phyloP scores from a whole-genome alignment of 2,329 filamentous ascomycete genomes.

The Microcera coccophila region DNA sequence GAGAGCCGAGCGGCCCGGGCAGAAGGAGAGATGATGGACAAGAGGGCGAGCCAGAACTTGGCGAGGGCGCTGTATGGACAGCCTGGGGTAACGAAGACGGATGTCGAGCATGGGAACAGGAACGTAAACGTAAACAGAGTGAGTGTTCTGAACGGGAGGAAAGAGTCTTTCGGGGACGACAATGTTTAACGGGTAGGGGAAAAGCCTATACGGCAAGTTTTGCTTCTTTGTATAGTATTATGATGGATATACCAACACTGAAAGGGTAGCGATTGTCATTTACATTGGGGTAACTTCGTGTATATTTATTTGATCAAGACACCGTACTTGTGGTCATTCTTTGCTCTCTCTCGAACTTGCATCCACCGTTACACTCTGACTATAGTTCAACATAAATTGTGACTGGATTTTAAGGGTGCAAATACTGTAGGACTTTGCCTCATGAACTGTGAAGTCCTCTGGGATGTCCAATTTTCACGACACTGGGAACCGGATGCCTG shows the following conservation, averaged over 20 bases:
- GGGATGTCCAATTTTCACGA: too few species aligned
- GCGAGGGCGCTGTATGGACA: slow-evolving; percentile 9
- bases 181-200: background rate
- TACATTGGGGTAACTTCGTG: background rate
- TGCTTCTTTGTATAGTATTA: background rate
- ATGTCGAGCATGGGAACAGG: slow-evolving; percentile 3
- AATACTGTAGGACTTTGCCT: too few species aligned
- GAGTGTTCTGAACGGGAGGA: background rate
- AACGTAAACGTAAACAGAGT: background rate
- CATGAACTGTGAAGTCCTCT: too few species aligned
- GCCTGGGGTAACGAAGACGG: slow-evolving; percentile 5
- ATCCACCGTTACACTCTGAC: too few species aligned
- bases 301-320: too few species aligned
- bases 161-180: background rate
- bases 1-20: slow-evolving; percentile 1
- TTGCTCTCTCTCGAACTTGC: too few species aligned
- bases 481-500: too few species aligned
- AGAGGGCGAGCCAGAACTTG: slow-evolving; percentile 1
- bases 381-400: too few species aligned
- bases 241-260: background rate
- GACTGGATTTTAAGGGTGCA: too few species aligned
- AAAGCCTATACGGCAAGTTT: background rate
- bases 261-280: background rate
- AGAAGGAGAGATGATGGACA: background rate
- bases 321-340: too few species aligned